These are phyloP conservation scores for Coemansia sp. DNA, from an alignment of 192 early-diverging fungal species.

Conservation along the genomic window DNA sequence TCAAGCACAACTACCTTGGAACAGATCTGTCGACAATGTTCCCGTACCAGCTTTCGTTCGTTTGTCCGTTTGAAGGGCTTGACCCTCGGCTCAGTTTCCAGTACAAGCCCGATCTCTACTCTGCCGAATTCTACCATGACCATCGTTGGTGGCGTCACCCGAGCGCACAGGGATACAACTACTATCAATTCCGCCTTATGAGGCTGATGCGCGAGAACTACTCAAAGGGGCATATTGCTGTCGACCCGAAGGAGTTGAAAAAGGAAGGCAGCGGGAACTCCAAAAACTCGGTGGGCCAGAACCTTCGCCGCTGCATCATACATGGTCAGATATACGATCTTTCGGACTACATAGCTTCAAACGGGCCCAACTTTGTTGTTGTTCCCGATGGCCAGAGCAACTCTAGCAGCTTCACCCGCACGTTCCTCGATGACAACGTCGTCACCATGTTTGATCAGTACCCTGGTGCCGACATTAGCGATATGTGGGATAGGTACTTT, in stretches of 20 bases:
- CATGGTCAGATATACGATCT: conserved; percentile 75
- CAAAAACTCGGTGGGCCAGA: conserved; percentile 40
- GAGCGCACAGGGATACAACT: conserved; percentile 66
- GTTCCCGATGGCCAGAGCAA: conserved; percentile 42
- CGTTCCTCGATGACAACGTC: conserved; percentile 64
- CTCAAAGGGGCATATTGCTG: conserved; percentile 69
- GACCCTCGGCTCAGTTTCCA: conserved; percentile 59
- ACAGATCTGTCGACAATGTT: conserved; percentile 66
- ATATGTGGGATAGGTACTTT: conserved; percentile 60
- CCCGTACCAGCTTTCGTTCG: conserved; percentile 67
- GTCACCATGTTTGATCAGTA: conserved; percentile 68
- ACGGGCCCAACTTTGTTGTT: conserved; percentile 49
- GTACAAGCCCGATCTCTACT: conserved; percentile 57
- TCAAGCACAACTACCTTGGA: conserved; percentile 64
- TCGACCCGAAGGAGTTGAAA: conserved; percentile 59
- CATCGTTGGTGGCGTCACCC: conserved; percentile 66
- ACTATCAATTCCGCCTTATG: conserved; percentile 67
- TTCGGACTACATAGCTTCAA: conserved; percentile 63
- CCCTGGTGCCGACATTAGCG: conserved; percentile 67
- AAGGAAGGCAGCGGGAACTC: conserved; percentile 56
- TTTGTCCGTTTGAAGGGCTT: conserved; percentile 61
- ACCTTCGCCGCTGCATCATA: conserved; percentile 65
- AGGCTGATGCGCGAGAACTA: conserved; percentile 63
- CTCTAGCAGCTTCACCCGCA: conserved; percentile 38
- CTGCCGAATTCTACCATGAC: conserved; percentile 68